Percentiles rank a stretch among this genome's conserved stretches.
Evolutionary conservation across 2,329 filamentous ascomycete species (phyloP).

Genomic region (Curvularia sp.): DNA sequence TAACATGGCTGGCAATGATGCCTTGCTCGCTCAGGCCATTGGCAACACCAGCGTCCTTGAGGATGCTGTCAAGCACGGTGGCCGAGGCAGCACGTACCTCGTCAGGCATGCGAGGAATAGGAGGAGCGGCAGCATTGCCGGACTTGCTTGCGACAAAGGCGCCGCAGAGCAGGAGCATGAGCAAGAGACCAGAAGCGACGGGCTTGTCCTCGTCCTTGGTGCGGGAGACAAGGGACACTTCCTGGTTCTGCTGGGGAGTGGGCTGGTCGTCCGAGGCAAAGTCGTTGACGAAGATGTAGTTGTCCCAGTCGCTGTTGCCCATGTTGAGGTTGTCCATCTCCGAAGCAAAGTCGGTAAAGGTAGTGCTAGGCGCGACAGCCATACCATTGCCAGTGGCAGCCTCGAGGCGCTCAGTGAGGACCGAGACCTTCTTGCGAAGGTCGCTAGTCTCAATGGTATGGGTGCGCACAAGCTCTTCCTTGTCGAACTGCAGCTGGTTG

Average conservation of each 20-base stretch:
- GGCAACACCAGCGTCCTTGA: constrained; percentile 77
- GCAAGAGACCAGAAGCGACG: constrained; percentile 81
- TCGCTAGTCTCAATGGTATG: constrained; percentile 92
- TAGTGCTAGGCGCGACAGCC: constrained; percentile 63
- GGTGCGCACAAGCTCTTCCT: constrained; percentile 85
- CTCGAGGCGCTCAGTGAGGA: constrained; percentile 78
- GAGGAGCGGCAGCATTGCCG: constrained; percentile 71
- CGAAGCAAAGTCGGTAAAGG: constrained; percentile 74
- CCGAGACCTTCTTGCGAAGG: constrained; percentile 88
- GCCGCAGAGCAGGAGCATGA: constrained; percentile 95
- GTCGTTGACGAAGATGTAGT: constrained; percentile 78
- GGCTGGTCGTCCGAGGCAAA: constrained; percentile 65
- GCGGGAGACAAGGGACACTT: constrained; percentile 53
- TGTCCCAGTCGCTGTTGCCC: constrained; percentile 79
- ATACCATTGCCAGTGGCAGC: constrained; percentile 55
- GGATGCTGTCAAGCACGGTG: constrained; percentile 78
- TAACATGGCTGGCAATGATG: constrained; percentile 62
- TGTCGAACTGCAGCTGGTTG: constrained; percentile 80
- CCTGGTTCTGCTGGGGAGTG: constrained; percentile 44
- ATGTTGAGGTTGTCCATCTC: constrained; percentile 87
- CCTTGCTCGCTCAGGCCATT: constrained; percentile 48
- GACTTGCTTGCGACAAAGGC: constrained; percentile 94
- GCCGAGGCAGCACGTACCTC: constrained; percentile 81
- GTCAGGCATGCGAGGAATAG: constrained; percentile 79
- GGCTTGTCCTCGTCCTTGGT: constrained; percentile 61